Evolutionary conservation across 2,329 filamentous ascomycete species (phyloP).

Genomic region (Nectriaceae sp.): DNA sequence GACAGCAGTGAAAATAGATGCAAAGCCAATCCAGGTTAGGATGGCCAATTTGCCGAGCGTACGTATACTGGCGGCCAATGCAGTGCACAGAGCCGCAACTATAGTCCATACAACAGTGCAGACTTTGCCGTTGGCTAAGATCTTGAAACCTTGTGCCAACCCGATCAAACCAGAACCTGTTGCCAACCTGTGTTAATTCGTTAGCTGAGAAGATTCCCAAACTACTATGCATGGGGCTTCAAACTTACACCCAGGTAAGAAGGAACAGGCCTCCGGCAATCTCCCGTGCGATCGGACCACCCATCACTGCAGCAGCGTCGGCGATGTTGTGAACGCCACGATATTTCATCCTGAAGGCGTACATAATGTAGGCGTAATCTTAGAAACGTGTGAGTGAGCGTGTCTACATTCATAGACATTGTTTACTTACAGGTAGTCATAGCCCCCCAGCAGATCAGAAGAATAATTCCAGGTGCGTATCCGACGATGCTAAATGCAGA

Average conservation of each 20-base stretch:
- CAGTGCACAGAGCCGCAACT: conserved; percentile 24
- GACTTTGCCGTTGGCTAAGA: conserved; percentile 16
- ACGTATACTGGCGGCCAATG: conserved; percentile 30
- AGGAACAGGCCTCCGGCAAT: conserved; percentile 23
- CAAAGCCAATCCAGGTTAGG: conserved; percentile 32
- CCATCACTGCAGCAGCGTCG: conserved; percentile 25
- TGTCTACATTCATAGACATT: background rate
- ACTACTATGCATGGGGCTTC: background rate
- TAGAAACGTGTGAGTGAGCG: background rate
- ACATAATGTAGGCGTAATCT: conserved; percentile 31
- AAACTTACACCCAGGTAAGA: conserved; percentile 24
- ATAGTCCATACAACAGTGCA: conserved; percentile 26
- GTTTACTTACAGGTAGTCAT: conserved; percentile 23
- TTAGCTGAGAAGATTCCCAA: too few species aligned
- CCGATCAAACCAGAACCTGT: conserved; percentile 25
- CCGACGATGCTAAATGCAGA: conserved; percentile 25
- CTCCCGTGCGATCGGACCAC: conserved; percentile 23
- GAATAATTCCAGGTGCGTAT: conserved; percentile 21
- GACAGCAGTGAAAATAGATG: conserved; percentile 27
- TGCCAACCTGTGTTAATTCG: conserved; percentile 13
- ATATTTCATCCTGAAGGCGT: conserved; percentile 26
- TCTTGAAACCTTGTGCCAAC: conserved; percentile 23
- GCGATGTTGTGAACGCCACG: conserved; percentile 28
- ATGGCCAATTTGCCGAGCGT: conserved; percentile 31
- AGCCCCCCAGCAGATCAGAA: conserved; percentile 20